phyloP scores from a whole-genome alignment of 2,329 filamentous ascomycete species.

The Aspergillus sp. region DNA sequence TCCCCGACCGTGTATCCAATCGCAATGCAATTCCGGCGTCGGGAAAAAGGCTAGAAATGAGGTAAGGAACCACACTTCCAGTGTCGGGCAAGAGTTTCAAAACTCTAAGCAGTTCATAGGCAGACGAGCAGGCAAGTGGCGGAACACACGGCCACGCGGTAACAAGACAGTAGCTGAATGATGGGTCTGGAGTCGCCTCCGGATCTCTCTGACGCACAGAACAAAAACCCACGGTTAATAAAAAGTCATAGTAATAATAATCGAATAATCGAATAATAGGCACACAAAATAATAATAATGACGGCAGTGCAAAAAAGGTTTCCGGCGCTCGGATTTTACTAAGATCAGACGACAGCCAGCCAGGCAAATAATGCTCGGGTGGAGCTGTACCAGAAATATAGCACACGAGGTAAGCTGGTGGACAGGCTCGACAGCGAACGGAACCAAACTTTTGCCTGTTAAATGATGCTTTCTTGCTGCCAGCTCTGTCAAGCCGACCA shows the following conservation, averaged over 20 bases:
- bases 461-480: slow-evolving; percentile 20
- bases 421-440: slow-evolving; percentile 6
- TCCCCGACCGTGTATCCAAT: slow-evolving; percentile 11
- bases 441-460: slow-evolving; percentile 22
- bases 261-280: slow-evolving; percentile 13
- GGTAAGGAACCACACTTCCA: slow-evolving; percentile 3
- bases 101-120: slow-evolving; percentile 6
- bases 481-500: slow-evolving; percentile 24
- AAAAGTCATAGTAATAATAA: slow-evolving; percentile 14
- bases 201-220: slow-evolving; percentile 21
- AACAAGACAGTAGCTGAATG: slow-evolving; percentile 26
- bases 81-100: slow-evolving; percentile 10
- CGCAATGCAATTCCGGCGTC: not conserved
- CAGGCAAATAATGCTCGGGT: slow-evolving; percentile 19
- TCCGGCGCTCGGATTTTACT: slow-evolving; percentile 13
- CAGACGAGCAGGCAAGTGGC: slow-evolving; percentile 15
- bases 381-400: slow-evolving; percentile 23
- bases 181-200: slow-evolving; percentile 26
- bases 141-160: slow-evolving; percentile 20
- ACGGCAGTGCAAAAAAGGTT: slow-evolving; percentile 7
- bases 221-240: slow-evolving; percentile 11
- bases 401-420: not conserved
- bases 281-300: slow-evolving; percentile 12
- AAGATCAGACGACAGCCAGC: slow-evolving; percentile 20
- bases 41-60: slow-evolving; percentile 4